These are phyloP conservation scores for Ochetophila trinervis DNA, from an alignment of 306 rosid species.

Conservation along the genomic window DNA sequence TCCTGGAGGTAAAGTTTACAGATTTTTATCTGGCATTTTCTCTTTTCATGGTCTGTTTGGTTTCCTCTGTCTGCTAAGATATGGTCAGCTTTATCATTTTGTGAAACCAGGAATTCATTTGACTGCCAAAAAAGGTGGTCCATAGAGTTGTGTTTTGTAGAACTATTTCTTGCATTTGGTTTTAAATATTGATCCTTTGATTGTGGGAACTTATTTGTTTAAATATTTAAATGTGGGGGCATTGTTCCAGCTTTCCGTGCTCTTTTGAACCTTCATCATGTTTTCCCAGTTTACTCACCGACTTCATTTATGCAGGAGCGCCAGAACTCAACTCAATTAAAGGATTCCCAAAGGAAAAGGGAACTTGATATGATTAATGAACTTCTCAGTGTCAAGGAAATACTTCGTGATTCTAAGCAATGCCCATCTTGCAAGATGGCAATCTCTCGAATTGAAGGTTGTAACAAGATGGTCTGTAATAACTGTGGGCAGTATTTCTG, in stretches of 20 bases:
- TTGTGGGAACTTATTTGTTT: background rate
- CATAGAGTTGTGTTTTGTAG: too few species aligned
- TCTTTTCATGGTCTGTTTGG: slow-evolving; percentile 13
- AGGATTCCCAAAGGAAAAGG: slow-evolving; percentile 48
- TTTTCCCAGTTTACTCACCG: background rate
- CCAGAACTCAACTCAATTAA: slow-evolving; percentile 56
- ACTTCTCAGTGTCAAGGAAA: slow-evolving; percentile 65
- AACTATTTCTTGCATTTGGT: too few species aligned
- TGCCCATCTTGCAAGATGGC: slow-evolving; percentile 89
- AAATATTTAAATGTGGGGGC: too few species aligned
- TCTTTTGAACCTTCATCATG: background rate
- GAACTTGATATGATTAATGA: slow-evolving; percentile 79
- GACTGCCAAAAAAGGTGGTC: too few species aligned
- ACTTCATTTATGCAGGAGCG: slow-evolving; percentile 58
- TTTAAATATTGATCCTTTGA: background rate
- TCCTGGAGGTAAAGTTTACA: slow-evolving; percentile 58
- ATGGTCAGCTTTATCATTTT: slow-evolving; percentile 1
- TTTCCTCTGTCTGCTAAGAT: slow-evolving; percentile 1
- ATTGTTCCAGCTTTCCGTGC: slow-evolving; percentile 1
- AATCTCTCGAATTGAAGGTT: slow-evolving; percentile 74
- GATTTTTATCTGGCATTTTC: slow-evolving; percentile 6
- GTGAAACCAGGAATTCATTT: background rate
- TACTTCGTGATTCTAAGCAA: slow-evolving; percentile 70
- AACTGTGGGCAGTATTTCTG: slow-evolving; percentile 83
- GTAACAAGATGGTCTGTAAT: slow-evolving; percentile 85